These are phyloP conservation scores for carrot (Daucus carota) DNA, from an alignment of 129 eudicot genomes.

Conservation along the genomic window DH1_v3.0 NC_030383.2:3648501-3649000, in stretches of 20 bases:
- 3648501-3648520: too few species aligned
- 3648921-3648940: neutral
- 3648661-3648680: neutral
- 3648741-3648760: constrained; percentile 38
- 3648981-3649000: constrained; percentile 50
- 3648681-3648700: neutral
- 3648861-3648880: neutral
- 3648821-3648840: constrained; percentile 79
- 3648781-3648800: constrained; percentile 67
- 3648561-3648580: too few species aligned
- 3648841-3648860: constrained; percentile 10
- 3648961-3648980: constrained; percentile 80
- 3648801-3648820: constrained; percentile 80
- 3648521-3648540: too few species aligned
- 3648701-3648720: neutral
- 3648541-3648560: too few species aligned
- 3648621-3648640: too few species aligned
- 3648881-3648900: neutral
- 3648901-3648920: neutral
- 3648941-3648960: constrained; percentile 82
- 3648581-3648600: too few species aligned
- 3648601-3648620: too few species aligned
- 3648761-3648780: constrained; percentile 78
- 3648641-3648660: neutral
- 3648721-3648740: neutral